Base-by-base conservation (phyloP, 306 rosid genomes). In the Cucurbita ficifolia region DNA sequence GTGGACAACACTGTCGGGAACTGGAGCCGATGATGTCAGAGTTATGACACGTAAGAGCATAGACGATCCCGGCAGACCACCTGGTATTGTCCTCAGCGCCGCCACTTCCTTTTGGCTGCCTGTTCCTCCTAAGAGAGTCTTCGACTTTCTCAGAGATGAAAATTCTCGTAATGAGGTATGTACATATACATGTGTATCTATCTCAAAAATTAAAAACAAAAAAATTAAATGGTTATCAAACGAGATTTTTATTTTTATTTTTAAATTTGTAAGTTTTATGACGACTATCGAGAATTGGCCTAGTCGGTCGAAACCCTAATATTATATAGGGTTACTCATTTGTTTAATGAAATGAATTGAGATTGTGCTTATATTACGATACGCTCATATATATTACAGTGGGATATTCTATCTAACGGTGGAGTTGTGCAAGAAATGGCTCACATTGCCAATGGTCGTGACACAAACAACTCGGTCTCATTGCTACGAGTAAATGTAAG, bases 91-190 rank as follows among this genome's bases (percentile, higher is more conserved):
- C 74, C 91, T 95, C 5, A 89, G 97, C 50, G 99, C 97, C 35
- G 99, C 99, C 38, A 95, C 99, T 55, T 95, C 97, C n/a, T 89
- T 95, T 62, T 95, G 99, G 99, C 93, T 95, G 19, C 99, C 99
- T 0, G 93, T 95, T 63, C 75, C 99, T 0, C 97, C 99, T 0
- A 85, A 83, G 24, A 81, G 90, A 59, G 97, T 91, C 10, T 95
- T 95, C 62, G 88, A 91, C 51, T 91, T 95, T 73, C 97, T 95
- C 70, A 96, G 96, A 6, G 96, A 91, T 43, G 97, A 91, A 76
- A 89, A 89, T 79, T 88, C 96, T 19, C 84, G 97, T 48, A 95
- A 68, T 35, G 97, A 95, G 99, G 99, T 70, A 51, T 45, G 39
- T 42, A 2, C 1, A n/a, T n/a, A n/a, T n/a, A n/a, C n/a, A n/a